phyloP scores from a whole-genome alignment of 139 green algal genomes.

The Axilococcus clingmanii region DNA sequence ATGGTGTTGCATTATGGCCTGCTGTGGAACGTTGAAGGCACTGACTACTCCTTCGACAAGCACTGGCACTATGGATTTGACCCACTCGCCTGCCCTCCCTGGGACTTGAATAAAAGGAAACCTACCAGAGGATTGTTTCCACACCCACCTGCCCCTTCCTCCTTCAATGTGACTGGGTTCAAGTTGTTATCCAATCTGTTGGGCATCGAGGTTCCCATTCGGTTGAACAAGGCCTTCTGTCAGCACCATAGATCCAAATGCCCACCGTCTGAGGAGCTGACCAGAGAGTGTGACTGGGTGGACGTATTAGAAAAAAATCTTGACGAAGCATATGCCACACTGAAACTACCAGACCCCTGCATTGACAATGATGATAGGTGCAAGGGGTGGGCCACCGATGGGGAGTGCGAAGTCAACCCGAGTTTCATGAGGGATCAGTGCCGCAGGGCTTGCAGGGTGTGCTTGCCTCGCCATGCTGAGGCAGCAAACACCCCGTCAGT shows the following conservation, averaged over 20 bases:
- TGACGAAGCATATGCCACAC: conserved; percentile 3
- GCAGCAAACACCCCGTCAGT: no score
- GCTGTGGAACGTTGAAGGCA: conserved; percentile 22
- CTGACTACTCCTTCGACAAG: conserved; percentile 64
- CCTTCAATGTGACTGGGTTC: conserved; percentile 14
- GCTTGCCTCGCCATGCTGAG: not conserved
- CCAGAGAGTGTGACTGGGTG: conserved; percentile 45
- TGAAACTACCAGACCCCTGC: conserved; percentile 20
- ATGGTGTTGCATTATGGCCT: conserved; percentile 86
- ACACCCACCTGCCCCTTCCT: conserved; percentile 30
- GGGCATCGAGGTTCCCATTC: conserved; percentile 48
- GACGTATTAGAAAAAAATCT: conserved; percentile 2
- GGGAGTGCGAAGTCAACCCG: conserved; percentile 8
- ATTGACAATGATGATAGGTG: conserved; percentile 6
- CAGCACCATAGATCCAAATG: conserved; percentile 58
- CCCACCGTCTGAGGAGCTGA: conserved; percentile 46
- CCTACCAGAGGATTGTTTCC: conserved; percentile 42
- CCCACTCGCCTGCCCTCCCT: conserved; percentile 51
- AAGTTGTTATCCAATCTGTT: conserved; percentile 57
- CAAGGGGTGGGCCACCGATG: conserved; percentile 3
- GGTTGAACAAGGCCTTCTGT: conserved; percentile 73
- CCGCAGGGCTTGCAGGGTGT: conserved; percentile 13
- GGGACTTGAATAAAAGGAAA: conserved; percentile 28
- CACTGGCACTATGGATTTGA: conserved; percentile 68
- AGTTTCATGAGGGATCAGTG: conserved; percentile 22